Evolutionary conservation across 352 stramenopile genomes (phyloP).

Genomic region (Saprolegnia parasitica): DNA sequence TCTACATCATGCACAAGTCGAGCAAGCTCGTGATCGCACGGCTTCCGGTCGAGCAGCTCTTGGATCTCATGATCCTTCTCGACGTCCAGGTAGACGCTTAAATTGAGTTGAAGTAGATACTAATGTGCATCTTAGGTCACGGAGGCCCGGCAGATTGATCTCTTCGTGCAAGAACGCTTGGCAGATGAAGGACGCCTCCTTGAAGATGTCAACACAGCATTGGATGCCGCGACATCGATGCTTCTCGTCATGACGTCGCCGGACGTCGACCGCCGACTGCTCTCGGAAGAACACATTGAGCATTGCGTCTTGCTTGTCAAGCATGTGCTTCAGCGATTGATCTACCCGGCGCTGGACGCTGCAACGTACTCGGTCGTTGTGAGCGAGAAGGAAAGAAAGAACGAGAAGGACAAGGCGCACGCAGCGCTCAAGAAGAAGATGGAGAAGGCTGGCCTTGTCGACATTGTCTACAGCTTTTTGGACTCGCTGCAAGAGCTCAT

Average conservation of each 20-base stretch:
- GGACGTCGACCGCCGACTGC: slow-evolving; percentile 58
- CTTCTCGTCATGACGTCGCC: slow-evolving; percentile 66
- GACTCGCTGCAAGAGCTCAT: slow-evolving; percentile 59
- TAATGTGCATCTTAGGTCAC: background rate
- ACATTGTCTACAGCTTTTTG: slow-evolving; percentile 68
- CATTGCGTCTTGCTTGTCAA: slow-evolving; percentile 68
- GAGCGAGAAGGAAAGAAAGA: slow-evolving; percentile 30
- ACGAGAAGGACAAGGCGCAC: slow-evolving; percentile 20
- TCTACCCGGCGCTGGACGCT: slow-evolving; percentile 69
- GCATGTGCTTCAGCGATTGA: slow-evolving; percentile 46
- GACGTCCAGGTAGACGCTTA: slow-evolving; percentile 51
- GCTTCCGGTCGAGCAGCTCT: slow-evolving; percentile 48
- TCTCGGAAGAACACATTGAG: slow-evolving; percentile 81
- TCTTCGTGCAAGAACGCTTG: background rate
- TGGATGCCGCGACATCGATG: slow-evolving; percentile 70
- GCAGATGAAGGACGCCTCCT: slow-evolving; percentile 31
- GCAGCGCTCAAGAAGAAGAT: slow-evolving; percentile 30
- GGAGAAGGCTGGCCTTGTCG: slow-evolving; percentile 53
- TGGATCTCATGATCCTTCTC: slow-evolving; percentile 48
- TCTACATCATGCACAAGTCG: slow-evolving; percentile 63
- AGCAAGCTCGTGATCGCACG: slow-evolving; percentile 47
- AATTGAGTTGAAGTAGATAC: background rate
- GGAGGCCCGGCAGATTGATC: slow-evolving; percentile 31
- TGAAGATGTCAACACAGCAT: slow-evolving; percentile 36
- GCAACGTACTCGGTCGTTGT: slow-evolving; percentile 21